These are phyloP conservation scores for Scedosporium dehoogii DNA, from an alignment of 2,329 filamentous ascomycete genomes.

Conservation along the genomic window DNA sequence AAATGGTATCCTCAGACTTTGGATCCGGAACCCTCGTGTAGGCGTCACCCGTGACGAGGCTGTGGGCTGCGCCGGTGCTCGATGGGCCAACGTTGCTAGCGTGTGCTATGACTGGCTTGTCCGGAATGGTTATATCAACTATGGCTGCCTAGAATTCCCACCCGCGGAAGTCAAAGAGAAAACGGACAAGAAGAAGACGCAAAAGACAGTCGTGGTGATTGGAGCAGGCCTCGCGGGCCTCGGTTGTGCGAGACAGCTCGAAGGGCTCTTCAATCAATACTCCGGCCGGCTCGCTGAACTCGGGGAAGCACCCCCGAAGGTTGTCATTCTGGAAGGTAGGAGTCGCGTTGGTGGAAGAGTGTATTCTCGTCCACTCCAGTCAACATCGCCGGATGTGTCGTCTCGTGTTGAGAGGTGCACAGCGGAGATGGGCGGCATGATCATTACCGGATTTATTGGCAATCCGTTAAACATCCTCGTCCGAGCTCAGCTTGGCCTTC, in stretches of 20 bases:
- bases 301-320: slow-evolving; percentile 59
- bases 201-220: slow-evolving; percentile 73
- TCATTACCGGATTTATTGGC: slow-evolving; percentile 94
- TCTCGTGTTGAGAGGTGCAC: slow-evolving; percentile 55
- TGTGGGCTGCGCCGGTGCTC: slow-evolving; percentile 75
- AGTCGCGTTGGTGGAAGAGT: slow-evolving; percentile 83
- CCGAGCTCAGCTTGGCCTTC: slow-evolving; percentile 77
- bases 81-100: slow-evolving; percentile 82
- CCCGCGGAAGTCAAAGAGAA: slow-evolving; percentile 28
- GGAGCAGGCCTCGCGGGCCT: slow-evolving; percentile 92
- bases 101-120: slow-evolving; percentile 90
- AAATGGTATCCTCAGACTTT: slow-evolving; percentile 85
- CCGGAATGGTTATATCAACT: slow-evolving; percentile 90
- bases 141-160: slow-evolving; percentile 75
- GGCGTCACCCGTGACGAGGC: slow-evolving; percentile 77
- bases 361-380: slow-evolving; percentile 66
- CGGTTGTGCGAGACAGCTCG: slow-evolving; percentile 82
- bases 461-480: slow-evolving; percentile 90
- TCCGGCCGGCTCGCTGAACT: slow-evolving; percentile 53
- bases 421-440: slow-evolving; percentile 96
- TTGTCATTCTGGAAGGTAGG: slow-evolving; percentile 79
- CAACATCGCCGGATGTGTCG: slow-evolving; percentile 35
- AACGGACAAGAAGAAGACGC: slow-evolving; percentile 30
- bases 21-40: slow-evolving; percentile 77
- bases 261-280: slow-evolving; percentile 77